A percentile compares a stretch with the other conserved stretches of the same genome.
Conservation (phyloP, 2,329 filamentous ascomycete species). For the Venturia asperata region DNA sequence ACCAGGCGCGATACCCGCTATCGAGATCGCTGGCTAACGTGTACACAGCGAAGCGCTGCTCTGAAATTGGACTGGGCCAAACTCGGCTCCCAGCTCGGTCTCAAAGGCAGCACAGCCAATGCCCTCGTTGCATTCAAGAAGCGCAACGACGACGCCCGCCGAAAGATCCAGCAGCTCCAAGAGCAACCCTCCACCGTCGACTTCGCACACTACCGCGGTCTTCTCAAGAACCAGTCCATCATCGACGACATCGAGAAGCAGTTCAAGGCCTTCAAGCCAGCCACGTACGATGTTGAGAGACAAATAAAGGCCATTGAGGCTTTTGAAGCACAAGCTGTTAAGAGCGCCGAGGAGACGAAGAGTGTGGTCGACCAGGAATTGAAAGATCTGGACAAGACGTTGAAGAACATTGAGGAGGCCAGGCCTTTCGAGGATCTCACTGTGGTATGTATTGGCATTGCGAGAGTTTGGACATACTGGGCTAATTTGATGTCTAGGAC, state of each 20-base stretch:
- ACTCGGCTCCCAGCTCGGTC: slow-evolving; percentile 86
- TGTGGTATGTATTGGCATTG: slow-evolving; percentile 65
- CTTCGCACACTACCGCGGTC: slow-evolving; percentile 83
- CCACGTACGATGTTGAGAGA: slow-evolving; percentile 82
- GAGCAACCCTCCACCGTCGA: slow-evolving; percentile 83
- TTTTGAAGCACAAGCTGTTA: slow-evolving; percentile 92
- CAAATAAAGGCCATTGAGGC: slow-evolving; percentile 98
- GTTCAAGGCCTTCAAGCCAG: slow-evolving; percentile 84
- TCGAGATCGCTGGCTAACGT: slow-evolving; percentile 29
- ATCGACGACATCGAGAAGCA: slow-evolving; percentile 96
- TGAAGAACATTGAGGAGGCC: slow-evolving; percentile 95
- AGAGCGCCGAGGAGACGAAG: slow-evolving; percentile 97
- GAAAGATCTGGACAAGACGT: slow-evolving; percentile 84
- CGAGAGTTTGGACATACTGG: neutral
- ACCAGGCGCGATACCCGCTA: slow-evolving; percentile 24
- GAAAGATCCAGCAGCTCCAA: slow-evolving; percentile 76
- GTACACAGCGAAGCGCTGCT: slow-evolving; percentile 82
- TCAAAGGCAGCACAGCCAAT: slow-evolving; percentile 87
- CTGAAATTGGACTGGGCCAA: slow-evolving; percentile 99
- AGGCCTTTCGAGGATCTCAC: slow-evolving; percentile 95
- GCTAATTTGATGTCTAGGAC: slow-evolving; percentile 53
- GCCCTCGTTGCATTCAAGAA: slow-evolving; percentile 97
- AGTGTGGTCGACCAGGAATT: slow-evolving; percentile 91
- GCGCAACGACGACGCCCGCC: slow-evolving; percentile 97
- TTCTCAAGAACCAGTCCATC: slow-evolving; percentile 93